These are phyloP conservation scores for Puya raimondii DNA, from an alignment of 176 grass and related monocot species.

Conservation along the genomic window DNA sequence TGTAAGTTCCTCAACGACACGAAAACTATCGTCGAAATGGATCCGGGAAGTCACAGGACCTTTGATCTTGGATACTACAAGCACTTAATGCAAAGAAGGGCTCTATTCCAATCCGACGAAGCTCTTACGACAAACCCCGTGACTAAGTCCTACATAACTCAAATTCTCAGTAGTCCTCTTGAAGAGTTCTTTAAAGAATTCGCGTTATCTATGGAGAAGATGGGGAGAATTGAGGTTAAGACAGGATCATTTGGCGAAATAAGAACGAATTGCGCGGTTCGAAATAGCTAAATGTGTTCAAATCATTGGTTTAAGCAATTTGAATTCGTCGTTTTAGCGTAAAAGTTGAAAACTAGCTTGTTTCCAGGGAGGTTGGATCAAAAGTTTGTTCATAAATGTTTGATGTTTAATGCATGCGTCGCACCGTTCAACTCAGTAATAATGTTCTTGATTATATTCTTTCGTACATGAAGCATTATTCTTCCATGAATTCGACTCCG, in stretches of 20 bases:
- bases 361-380: no score
- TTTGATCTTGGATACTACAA: conserved; percentile 23
- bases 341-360: no score
- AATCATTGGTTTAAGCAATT: background rate
- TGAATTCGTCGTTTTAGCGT: background rate
- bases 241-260: conserved; percentile 15
- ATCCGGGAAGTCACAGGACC: conserved; percentile 19
- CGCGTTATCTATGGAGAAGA: conserved; percentile 19
- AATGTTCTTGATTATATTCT: no score
- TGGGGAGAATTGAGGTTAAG: conserved; percentile 15
- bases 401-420: no score
- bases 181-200: conserved; percentile 20
- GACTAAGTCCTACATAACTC: background rate
- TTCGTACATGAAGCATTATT: no score
- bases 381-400: no score
- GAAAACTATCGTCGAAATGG: conserved; percentile 11
- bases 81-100: conserved; percentile 14
- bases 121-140: conserved; percentile 2
- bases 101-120: conserved; percentile 13
- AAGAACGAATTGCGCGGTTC: conserved; percentile 7
- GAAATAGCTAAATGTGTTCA: background rate
- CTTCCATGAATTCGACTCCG: no score
- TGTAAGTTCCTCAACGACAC: conserved; percentile 10
- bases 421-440: no score
- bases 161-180: conserved; percentile 9